Evolutionary conservation across 2,329 filamentous ascomycete species (phyloP).

Genomic region (Alternaria brassicicola): DNA sequence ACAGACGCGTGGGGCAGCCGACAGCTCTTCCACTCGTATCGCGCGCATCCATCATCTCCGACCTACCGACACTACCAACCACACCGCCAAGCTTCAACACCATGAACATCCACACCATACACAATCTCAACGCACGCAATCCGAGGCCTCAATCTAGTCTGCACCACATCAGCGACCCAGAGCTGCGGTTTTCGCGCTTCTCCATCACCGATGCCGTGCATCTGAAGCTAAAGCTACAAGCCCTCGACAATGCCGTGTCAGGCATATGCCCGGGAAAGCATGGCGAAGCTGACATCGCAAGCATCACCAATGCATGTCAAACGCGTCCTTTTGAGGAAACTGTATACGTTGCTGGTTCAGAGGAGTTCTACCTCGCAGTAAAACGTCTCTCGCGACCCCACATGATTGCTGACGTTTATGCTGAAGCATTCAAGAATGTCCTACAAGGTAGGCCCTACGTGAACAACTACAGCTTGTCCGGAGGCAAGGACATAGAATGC

Average conservation of each 20-base stretch:
- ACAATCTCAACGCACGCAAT: neutral
- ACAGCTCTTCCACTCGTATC: neutral
- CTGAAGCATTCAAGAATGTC: constrained; percentile 26
- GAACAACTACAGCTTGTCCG: constrained; percentile 19
- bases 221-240: constrained; percentile 28
- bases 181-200: constrained; percentile 11
- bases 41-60: neutral
- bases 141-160: constrained; percentile 13
- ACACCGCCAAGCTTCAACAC: neutral
- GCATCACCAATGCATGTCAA: constrained; percentile 7
- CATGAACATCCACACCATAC: constrained; percentile 14
- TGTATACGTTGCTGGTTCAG: constrained; percentile 26
- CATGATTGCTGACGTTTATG: constrained; percentile 26
- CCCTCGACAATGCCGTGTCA: constrained; percentile 21
- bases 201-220: constrained; percentile 26
- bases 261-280: constrained; percentile 3
- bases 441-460: constrained; percentile 18
- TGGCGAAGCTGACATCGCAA: constrained; percentile 1
- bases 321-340: constrained; percentile 11
- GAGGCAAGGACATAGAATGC: constrained; percentile 22
- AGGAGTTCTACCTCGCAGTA: constrained; percentile 26
- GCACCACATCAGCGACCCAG: constrained; percentile 3
- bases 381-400: constrained; percentile 23
- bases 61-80: neutral
- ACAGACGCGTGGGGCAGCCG: constrained; percentile 7